Evolutionary conservation across 2,329 filamentous ascomycete genomes (phyloP), one percentile per base, ranked within the genome.

Genomic region (Hymenoscyphus occultus): DNA sequence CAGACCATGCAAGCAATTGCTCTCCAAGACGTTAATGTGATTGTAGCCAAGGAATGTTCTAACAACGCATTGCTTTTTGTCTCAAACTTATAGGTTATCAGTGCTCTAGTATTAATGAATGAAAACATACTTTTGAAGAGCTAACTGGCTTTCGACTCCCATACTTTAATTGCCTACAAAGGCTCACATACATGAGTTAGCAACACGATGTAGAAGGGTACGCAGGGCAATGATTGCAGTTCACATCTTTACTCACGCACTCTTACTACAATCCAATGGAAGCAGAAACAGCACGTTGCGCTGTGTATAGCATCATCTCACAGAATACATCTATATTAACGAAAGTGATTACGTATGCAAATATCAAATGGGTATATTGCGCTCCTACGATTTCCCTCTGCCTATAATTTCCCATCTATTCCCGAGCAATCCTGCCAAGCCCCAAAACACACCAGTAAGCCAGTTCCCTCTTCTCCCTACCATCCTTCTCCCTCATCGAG

Each of bases 361-460:
- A 66, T 63, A 69, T 67, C 71, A 73, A 71, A 73, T 73, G 70
- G 70, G 71, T 73, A 73, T 73, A 69, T 71, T 69, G 65, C 64
- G 65, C 65, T 54, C 60, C 60, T 60, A 31, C 5, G 5, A 28
- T 31, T n/a, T 31, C 16, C 62, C 40, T 35, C 31, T 40, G 19
- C 31, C 59, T 59, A 62, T 7, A 9, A 13, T 7, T 31, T 7
- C 35, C n/a, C 57, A 54, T 39, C 48, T 74, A 79, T 64, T 81
- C 78, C 74, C 82, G 81, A 70, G 80, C 85, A 73, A 98, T 95
- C 73, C 88, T 88, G 10, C 95, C 95, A 65, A 96, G 85, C 3
- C 94, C 94, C 42, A 98, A 81, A 22, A 96, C 93, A 79, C 91
- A 93, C 95, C 95, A 99, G 78, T 97, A 98, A 63, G 93, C 93